Conservation (phyloP, 2,329 filamentous ascomycete genomes). For the Aureobasidium sp. region DNA sequence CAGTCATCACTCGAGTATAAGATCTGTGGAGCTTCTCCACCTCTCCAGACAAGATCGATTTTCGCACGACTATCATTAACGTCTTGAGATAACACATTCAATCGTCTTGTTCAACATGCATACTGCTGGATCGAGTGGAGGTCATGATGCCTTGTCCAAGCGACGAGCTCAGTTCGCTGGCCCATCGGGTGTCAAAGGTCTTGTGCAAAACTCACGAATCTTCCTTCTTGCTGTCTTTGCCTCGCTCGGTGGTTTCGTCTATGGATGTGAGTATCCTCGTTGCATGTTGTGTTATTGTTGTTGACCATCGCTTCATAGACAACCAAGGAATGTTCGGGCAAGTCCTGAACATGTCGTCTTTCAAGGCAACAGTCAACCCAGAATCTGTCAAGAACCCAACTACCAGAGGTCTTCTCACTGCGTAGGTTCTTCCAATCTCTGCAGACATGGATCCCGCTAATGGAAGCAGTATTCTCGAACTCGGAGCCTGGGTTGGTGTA, state of each 20-base stretch:
- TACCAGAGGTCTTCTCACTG: slow-evolving; percentile 13
- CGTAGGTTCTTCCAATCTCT: not conserved
- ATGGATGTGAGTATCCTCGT: slow-evolving; percentile 22
- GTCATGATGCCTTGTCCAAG: slow-evolving; percentile 19
- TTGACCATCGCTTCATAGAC: slow-evolving; percentile 15
- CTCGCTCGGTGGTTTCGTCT: slow-evolving; percentile 24
- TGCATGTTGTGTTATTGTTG: not conserved
- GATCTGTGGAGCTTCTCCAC: not conserved
- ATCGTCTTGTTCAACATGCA: not conserved
- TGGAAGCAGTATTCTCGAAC: slow-evolving; percentile 53
- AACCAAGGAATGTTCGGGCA: slow-evolving; percentile 25
- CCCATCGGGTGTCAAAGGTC: slow-evolving; percentile 21
- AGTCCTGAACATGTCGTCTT: slow-evolving; percentile 23
- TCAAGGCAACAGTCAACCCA: slow-evolving; percentile 15
- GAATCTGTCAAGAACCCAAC: slow-evolving; percentile 9
- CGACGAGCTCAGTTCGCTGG: slow-evolving; percentile 22
- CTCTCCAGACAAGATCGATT: not conserved
- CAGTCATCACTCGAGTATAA: not conserved
- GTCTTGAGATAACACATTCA: not conserved
- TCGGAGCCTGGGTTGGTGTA: slow-evolving; percentile 71
- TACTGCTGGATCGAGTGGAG: slow-evolving; percentile 1
- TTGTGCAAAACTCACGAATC: slow-evolving; percentile 22
- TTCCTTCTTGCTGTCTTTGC: slow-evolving; percentile 24
- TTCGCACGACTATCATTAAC: not conserved
- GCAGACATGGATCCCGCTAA: not conserved